Base-by-base conservation (phyloP, 2,329 filamentous ascomycete species). In the Microsporum audouinii region DNA sequence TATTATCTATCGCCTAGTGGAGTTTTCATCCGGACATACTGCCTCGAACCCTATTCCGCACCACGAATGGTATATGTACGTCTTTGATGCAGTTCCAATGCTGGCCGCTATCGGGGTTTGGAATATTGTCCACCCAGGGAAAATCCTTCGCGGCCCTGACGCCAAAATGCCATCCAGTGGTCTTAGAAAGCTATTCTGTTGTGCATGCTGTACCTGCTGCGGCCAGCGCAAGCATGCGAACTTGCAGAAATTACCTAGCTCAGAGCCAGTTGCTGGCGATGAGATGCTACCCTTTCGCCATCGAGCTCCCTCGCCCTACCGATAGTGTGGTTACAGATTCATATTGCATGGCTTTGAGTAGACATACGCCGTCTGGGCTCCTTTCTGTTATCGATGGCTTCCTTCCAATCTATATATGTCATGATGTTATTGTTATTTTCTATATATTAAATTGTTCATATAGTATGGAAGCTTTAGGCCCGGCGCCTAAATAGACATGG, bases 1-100 rank as follows among this genome's bases (percentile, higher is more conserved):
- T 27, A 85, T 82, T 60, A 76, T 85, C 60, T 86, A 78, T 67
- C 79, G 83, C 4, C 75, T 81, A 0, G 76, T 83, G n/a, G 82
- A 86, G 70, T 84, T 82, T 71, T 84, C 83, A 64, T 76, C 74
- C 58, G 68, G 80, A 14, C 72, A 77, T 0, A 65, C 69, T 31
- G 69, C 78, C 10, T 71, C 79, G 29, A 47, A 47, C 27, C 34
- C 41, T 49, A 71, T 74, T 23, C 72, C 72, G 3, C 72, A 70
- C 29, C 64, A 70, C 51, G 71, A 74, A 33, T 67, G 74, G 8
- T 71, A 69, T 2, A 71, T 77, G 55, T 75, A 77, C 39, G 68
- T 68, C 17, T 70, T 77, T 8, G 76, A 77, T 62, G 71, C 71
- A 0, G 62, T 69, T 5, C 75, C 75, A 0, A 78, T 78, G 74